Evolutionary conservation across 2,329 filamentous ascomycete genomes (phyloP), one percentile per base, ranked within the genome.

Genomic region (Sporothrix euskadiensis): DNA sequence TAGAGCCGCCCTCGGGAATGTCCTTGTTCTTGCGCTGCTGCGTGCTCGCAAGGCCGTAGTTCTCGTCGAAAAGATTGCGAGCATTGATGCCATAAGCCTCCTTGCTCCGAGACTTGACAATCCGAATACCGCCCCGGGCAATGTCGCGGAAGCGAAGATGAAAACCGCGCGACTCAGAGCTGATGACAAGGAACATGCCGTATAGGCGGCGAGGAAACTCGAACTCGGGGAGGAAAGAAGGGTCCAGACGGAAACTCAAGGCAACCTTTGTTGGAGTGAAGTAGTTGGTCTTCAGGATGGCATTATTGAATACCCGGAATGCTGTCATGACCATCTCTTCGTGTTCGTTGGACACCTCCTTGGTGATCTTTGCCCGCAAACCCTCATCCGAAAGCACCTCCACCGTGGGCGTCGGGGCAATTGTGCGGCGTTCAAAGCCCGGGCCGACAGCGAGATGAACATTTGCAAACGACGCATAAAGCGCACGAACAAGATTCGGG

Each of bases 21-120:
- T 99, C 96, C 86, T 99, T 99, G 88, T 99, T 99, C 89, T 99
- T 99, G 80, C 96, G 93, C 84, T 99, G 96, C 83, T 99, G 96
- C 0, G 96, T 99, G 83, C 97, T 98, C 77, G 96, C 95, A 75
- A 99, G 88, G 76, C 96, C 97, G 84, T 99, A 99, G 84, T 99
- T 99, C 85, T 99, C 96, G 78, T 99, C 96, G 79, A 99, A 99
- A 76, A 99, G 88, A 73, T 94, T 97, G 74, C 96, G 92, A 52
- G 94, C 94, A 81, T 99, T 99, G 86, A 98, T 98, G 75, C 91
- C 89, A 81, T 98, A 99, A 2, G 94, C 93, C 82, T 99, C 96
- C 82, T 94, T 93, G 83, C 94, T 98, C 78, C 96, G 90, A 73
- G 95, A 98, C 87, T 98, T 98, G 83, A 99, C 96, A 76, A 99